phyloP scores from a whole-genome alignment of 108 stramenopile species.

The Cylindrotheca fusiformis region DNA sequence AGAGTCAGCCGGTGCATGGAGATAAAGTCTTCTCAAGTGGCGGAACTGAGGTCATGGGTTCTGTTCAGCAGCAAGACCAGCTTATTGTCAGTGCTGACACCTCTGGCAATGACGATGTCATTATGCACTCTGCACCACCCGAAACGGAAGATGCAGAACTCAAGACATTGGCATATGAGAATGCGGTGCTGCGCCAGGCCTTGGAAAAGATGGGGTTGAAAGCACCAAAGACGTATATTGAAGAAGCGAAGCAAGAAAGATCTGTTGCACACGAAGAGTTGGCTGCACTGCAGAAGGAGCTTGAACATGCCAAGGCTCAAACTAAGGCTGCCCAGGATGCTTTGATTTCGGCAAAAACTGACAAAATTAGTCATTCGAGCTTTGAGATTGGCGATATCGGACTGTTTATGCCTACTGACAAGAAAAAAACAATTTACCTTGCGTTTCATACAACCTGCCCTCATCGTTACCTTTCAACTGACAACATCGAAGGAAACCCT shows the following conservation, averaged over 20 bases:
- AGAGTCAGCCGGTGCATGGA: constrained; percentile 37
- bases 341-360: constrained; percentile 27
- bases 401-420: constrained; percentile 83
- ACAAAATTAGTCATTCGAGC: constrained; percentile 85
- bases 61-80: constrained; percentile 38
- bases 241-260: constrained; percentile 37
- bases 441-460: constrained; percentile 84
- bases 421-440: constrained; percentile 71
- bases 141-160: constrained; percentile 50
- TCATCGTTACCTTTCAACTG: constrained; percentile 76
- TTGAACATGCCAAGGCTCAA: constrained; percentile 42
- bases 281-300: constrained; percentile 28
- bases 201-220: constrained; percentile 68
- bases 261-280: constrained; percentile 23
- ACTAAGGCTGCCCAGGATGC: constrained; percentile 35
- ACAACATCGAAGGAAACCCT: constrained; percentile 66
- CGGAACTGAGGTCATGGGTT: constrained; percentile 13
- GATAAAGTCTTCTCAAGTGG: constrained; percentile 16
- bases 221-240: constrained; percentile 66
- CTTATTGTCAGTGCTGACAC: constrained; percentile 75
- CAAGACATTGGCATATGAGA: constrained; percentile 78
- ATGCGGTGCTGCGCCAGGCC: constrained; percentile 70
- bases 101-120: constrained; percentile 61
- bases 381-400: constrained; percentile 80
- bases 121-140: constrained; percentile 38